Conservation (phyloP, 2,329 filamentous ascomycete species). For the Biscogniauxia marginata region DNA sequence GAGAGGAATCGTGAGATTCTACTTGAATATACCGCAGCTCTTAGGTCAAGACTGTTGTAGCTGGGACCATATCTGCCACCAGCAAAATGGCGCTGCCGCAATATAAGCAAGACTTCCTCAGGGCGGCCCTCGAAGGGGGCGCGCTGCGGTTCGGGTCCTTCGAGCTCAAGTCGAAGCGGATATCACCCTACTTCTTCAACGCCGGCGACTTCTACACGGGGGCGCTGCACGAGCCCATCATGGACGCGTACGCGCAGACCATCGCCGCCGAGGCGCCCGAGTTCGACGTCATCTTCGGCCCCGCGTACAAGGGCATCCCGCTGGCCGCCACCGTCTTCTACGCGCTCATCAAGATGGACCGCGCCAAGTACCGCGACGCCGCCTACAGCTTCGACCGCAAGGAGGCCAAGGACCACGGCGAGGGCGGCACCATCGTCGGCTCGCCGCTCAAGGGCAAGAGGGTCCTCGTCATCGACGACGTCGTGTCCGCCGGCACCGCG, state of each 20-base stretch:
- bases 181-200: constrained; percentile 97
- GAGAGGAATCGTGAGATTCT: too few relatives aligned
- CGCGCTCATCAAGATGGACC: constrained; percentile 70
- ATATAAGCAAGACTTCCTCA: constrained; percentile 73
- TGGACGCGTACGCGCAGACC: constrained; percentile 74
- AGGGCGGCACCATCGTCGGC: constrained; percentile 91
- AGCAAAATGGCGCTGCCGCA: constrained; percentile 49
- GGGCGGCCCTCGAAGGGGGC: constrained; percentile 64
- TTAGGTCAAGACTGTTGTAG: background rate
- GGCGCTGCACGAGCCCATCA: constrained; percentile 72
- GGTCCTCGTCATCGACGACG: constrained; percentile 91
- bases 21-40: too few relatives aligned
- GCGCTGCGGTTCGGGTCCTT: constrained; percentile 81
- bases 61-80: too few relatives aligned
- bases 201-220: constrained; percentile 86
- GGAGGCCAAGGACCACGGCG: constrained; percentile 93
- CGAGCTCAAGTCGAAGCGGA: constrained; percentile 88
- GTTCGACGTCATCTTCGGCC: constrained; percentile 88
- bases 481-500: constrained; percentile 92
- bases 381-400: constrained; percentile 95
- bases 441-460: constrained; percentile 80
- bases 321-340: constrained; percentile 76
- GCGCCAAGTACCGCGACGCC: constrained; percentile 62
- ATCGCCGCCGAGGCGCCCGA: constrained; percentile 48
- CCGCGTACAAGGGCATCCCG: constrained; percentile 96